Evolutionary conservation across 305 asterid species (phyloP).

Genomic region (Fraxinus latifolia): DNA sequence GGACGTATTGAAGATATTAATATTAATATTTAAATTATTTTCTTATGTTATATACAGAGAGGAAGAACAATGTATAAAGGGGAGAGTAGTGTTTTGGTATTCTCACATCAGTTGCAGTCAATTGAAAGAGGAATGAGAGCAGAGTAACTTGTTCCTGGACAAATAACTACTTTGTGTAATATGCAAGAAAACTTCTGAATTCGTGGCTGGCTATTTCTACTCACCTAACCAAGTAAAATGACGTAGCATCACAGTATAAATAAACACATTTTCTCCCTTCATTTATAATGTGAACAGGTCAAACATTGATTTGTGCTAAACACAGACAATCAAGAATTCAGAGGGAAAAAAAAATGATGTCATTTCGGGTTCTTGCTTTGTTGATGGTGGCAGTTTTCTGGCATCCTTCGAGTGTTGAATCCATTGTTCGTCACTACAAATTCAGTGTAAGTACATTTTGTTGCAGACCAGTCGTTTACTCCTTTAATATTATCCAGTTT

Average conservation of each 20-base stretch:
- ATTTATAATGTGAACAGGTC: slow-evolving; percentile 27
- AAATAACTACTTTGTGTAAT: slow-evolving; percentile 40
- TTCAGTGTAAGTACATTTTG: slow-evolving; percentile 42
- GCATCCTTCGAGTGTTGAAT: slow-evolving; percentile 26
- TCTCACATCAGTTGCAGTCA: slow-evolving; percentile 26
- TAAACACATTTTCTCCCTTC: neutral
- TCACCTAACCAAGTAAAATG: slow-evolving; percentile 58
- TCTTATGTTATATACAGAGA: neutral
- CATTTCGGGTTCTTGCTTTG: slow-evolving; percentile 21
- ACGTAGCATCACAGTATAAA: slow-evolving; percentile 33
- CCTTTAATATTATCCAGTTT: neutral
- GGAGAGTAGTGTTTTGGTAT: slow-evolving; percentile 33
- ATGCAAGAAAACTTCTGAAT: slow-evolving; percentile 44
- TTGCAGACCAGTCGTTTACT: neutral
- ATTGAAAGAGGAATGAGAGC: slow-evolving; percentile 23
- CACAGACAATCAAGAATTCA: neutral
- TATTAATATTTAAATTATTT: neutral
- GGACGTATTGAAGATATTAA: neutral
- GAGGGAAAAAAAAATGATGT: slow-evolving; percentile 11
- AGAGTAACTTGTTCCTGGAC: slow-evolving; percentile 1
- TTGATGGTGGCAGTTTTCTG: slow-evolving; percentile 28
- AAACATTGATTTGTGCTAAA: neutral
- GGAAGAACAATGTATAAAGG: slow-evolving; percentile 18
- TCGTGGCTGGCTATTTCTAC: slow-evolving; percentile 30
- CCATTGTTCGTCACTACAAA: slow-evolving; percentile 48